Evolutionary conservation across 1,139 yeast genomes (phyloP).

Genomic region (Blastobotrys proliferans): DNA sequence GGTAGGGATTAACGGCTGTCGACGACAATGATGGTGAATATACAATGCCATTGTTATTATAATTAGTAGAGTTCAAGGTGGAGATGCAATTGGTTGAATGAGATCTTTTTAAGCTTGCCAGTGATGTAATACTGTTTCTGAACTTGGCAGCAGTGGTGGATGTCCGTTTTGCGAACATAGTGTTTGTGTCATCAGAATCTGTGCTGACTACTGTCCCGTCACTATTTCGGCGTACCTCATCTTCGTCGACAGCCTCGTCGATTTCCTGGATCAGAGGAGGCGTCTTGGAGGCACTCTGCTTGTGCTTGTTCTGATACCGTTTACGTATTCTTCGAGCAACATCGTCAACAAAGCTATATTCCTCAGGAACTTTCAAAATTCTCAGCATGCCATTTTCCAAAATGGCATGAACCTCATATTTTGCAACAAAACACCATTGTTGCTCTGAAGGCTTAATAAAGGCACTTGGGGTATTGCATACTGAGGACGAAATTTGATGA

Average conservation of each 20-base stretch:
- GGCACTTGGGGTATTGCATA: not conserved
- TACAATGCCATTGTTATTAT: too few species aligned
- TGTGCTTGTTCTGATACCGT: conserved; percentile 11
- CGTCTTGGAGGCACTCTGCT: too few species aligned
- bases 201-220: not conserved
- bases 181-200: not conserved
- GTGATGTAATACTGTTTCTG: conserved; percentile 1
- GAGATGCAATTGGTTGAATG: conserved; percentile 2
- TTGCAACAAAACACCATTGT: conserved; percentile 17
- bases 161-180: not conserved
- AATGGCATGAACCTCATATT: conserved; percentile 16
- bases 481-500: not conserved
- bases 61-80: conserved; percentile 9
- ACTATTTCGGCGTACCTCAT: not conserved
- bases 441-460: not conserved
- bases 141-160: not conserved
- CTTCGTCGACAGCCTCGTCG: too few species aligned
- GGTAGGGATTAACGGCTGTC: conserved; percentile 9
- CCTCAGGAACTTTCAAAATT: conserved; percentile 12
- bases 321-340: conserved; percentile 15
- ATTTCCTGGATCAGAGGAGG: too few species aligned
- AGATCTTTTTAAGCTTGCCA: conserved; percentile 2
- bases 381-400: conserved; percentile 14
- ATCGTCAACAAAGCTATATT: conserved; percentile 15
- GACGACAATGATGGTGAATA: too few species aligned